Evolutionary conservation across 176 grass and related monocot species (phyloP).

Genomic region (Lolium rigidum): DNA sequence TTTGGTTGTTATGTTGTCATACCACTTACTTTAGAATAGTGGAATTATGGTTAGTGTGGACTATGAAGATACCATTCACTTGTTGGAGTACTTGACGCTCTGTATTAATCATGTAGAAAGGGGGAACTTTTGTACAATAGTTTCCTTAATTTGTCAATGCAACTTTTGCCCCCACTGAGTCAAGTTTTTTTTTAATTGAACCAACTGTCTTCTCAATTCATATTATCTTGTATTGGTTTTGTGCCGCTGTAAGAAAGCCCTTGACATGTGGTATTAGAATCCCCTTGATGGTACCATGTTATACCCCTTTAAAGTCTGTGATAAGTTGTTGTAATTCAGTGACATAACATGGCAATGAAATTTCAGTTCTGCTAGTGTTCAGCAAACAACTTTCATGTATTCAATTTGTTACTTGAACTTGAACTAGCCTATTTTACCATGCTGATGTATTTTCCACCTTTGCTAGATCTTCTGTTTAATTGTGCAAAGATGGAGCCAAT

Average conservation of each 20-base stretch:
- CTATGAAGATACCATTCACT: conserved; percentile 33
- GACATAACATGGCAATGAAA: conserved; percentile 10
- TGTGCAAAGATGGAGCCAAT: background rate
- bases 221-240: conserved; percentile 37
- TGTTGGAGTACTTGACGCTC: conserved; percentile 46
- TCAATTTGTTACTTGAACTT: conserved; percentile 21
- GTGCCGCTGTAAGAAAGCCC: background rate
- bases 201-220: conserved; percentile 23
- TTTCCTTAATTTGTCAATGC: conserved; percentile 34
- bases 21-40: conserved; percentile 33
- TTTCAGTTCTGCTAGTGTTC: conserved; percentile 24
- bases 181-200: conserved; percentile 24
- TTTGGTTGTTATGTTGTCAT: conserved; percentile 36
- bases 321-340: conserved; percentile 24
- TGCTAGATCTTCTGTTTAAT: conserved; percentile 16
- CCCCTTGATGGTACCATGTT: background rate
- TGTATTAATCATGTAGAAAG: conserved; percentile 48
- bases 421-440: background rate
- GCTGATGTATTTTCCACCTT: conserved; percentile 17
- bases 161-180: conserved; percentile 14
- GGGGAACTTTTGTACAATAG: conserved; percentile 46
- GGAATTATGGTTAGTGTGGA: conserved; percentile 45
- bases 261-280: conserved; percentile 29
- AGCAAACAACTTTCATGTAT: conserved; percentile 17
- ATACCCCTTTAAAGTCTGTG: conserved; percentile 1